A percentile compares a stretch with the other conserved stretches of the same genome.
Evolutionary conservation across 2,329 filamentous ascomycete genomes (phyloP).

Genomic region (Pezicula rhizophila): DNA sequence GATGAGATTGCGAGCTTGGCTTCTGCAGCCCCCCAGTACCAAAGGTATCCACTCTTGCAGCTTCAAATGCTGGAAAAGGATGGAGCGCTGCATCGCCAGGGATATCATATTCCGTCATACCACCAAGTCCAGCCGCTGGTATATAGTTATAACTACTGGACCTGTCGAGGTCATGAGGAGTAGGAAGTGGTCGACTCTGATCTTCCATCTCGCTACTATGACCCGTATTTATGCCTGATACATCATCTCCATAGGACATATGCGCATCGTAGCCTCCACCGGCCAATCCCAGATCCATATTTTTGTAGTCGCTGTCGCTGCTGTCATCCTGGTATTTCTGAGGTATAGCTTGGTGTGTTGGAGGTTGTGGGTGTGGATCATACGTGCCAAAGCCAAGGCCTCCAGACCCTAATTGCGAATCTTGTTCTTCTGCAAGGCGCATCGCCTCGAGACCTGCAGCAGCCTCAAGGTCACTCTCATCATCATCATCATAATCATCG

Average conservation of each 20-base stretch:
- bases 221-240: conserved; percentile 21
- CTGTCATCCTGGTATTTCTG: conserved; percentile 34
- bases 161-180: conserved; percentile 31
- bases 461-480: conserved; percentile 82
- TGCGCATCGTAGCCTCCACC: conserved; percentile 64
- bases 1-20: conserved; percentile 63
- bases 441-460: conserved; percentile 79
- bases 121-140: conserved; percentile 22
- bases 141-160: conserved; percentile 23
- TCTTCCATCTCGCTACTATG: conserved; percentile 35
- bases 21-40: conserved; percentile 85
- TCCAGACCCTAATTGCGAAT: conserved; percentile 58
- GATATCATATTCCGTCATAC: conserved; percentile 30
- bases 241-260: conserved; percentile 52
- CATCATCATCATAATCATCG: conserved; percentile 45
- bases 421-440: conserved; percentile 74
- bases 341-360: conserved; percentile 2
- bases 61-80: conserved; percentile 46
- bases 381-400: conserved; percentile 43
- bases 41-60: conserved; percentile 65
- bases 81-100: conserved; percentile 48
- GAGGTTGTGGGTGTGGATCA: conserved; percentile 42
- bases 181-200: conserved; percentile 43
- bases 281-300: conserved; percentile 68
- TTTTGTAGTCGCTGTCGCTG: conserved; percentile 67